Conservation (phyloP, 768 basidiomycete genomes). For the Mycena epipterygia region DNA sequence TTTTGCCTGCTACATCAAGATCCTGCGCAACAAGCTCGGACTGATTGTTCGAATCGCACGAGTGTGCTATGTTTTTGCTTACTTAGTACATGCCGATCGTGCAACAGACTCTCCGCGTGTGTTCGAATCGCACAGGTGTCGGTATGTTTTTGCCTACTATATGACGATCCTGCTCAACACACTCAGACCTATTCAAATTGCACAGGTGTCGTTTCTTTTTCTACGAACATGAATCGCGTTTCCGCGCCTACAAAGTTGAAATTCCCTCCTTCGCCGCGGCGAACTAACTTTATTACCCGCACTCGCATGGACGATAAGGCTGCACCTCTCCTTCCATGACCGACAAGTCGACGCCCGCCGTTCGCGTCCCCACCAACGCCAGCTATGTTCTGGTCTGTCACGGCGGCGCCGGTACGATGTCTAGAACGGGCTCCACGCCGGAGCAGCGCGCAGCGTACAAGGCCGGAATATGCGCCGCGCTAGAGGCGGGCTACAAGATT, state of each 20-base stretch:
- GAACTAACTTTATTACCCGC: neutral
- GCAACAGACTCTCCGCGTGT: constrained; percentile 18
- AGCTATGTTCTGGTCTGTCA: constrained; percentile 72
- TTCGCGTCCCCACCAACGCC: neutral
- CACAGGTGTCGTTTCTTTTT: too few relatives aligned
- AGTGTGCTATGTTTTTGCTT: too few relatives aligned
- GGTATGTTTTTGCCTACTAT: neutral
- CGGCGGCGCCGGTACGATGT: constrained; percentile 85
- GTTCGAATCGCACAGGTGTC: constrained; percentile 22
- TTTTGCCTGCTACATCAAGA: neutral
- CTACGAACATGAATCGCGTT: too few relatives aligned
- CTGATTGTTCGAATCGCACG: neutral
- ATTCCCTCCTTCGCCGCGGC: constrained; percentile 6
- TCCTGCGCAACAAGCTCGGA: neutral
- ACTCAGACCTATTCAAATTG: neutral
- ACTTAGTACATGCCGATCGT: too few relatives aligned
- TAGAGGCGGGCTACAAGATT: constrained; percentile 73
- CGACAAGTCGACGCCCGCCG: constrained; percentile 11
- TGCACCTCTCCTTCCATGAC: neutral
- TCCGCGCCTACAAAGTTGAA: too few relatives aligned
- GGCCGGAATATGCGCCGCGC: constrained; percentile 64
- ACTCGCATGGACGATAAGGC: constrained; percentile 3
- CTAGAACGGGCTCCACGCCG: constrained; percentile 67
- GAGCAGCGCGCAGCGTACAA: constrained; percentile 72
- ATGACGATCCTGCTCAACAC: neutral